These are phyloP conservation scores for Aspergillus sp. DNA, from an alignment of 2,329 filamentous ascomycete genomes.

Conservation along the genomic window DNA sequence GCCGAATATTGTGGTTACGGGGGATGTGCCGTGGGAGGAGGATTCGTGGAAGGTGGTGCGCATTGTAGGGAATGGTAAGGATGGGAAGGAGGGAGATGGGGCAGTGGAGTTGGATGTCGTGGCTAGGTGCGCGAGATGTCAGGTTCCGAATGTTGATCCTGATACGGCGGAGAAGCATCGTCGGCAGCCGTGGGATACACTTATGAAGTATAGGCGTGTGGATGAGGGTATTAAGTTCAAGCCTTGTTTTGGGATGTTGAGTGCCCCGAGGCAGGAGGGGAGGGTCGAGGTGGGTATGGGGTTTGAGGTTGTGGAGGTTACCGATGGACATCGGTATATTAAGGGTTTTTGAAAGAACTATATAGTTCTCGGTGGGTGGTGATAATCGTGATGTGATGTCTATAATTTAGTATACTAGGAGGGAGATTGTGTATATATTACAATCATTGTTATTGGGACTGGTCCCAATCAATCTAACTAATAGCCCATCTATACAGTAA, in stretches of 20 bases:
- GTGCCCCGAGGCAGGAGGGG: conserved; percentile 59
- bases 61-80: conserved; percentile 14
- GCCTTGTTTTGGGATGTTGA: conserved; percentile 68
- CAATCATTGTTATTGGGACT: neutral
- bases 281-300: conserved; percentile 59
- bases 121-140: conserved; percentile 61
- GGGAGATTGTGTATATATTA: neutral
- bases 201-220: conserved; percentile 62
- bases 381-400: neutral
- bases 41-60: conserved; percentile 64
- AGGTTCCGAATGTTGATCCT: conserved; percentile 66
- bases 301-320: conserved; percentile 60
- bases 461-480: neutral
- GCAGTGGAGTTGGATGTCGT: conserved; percentile 57
- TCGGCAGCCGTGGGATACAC: conserved; percentile 62
- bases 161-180: conserved; percentile 61
- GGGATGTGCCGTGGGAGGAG: conserved; percentile 60
- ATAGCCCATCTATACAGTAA: too few species aligned
- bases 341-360: conserved; percentile 33
- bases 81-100: neutral
- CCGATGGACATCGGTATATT: conserved; percentile 59
- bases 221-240: conserved; percentile 64
- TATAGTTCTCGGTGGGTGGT: neutral
- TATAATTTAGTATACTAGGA: too few species aligned
- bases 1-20: conserved; percentile 63